Conservation (phyloP, 257 asterid species). For the Jaltomata sinuosa region DNA sequence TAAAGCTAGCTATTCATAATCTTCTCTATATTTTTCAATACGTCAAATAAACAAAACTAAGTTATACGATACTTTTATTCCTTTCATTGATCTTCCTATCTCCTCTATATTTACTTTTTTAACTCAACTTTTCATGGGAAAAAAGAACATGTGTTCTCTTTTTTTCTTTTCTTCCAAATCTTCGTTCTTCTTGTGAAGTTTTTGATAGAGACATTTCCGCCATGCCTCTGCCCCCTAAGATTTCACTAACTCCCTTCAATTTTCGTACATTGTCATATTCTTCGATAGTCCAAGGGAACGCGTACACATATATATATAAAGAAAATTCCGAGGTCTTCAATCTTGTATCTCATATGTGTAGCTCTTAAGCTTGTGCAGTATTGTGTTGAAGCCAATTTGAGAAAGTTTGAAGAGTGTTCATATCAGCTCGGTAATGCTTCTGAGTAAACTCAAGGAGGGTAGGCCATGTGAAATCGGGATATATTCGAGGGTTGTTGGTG, state of each 20-base stretch:
- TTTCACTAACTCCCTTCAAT: neutral
- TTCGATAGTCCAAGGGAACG: neutral
- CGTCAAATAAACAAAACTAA: neutral
- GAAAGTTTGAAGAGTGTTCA: conserved; percentile 70
- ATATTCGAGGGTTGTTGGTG: conserved; percentile 49
- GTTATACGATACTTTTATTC: neutral
- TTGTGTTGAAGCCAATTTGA: conserved; percentile 42
- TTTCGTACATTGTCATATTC: neutral
- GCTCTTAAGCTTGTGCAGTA: neutral
- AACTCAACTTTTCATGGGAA: neutral
- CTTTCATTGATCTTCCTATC: neutral
- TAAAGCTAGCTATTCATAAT: neutral
- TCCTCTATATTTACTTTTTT: neutral
- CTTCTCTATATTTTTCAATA: neutral
- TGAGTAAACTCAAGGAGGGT: conserved; percentile 70
- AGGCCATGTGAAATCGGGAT: conserved; percentile 82
- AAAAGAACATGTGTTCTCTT: neutral
- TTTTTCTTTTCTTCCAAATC: neutral
- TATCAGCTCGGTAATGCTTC: conserved; percentile 87
- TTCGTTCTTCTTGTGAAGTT: neutral
- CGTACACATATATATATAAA: neutral
- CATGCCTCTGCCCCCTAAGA: neutral
- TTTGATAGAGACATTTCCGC: neutral
- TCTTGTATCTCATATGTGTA: neutral
- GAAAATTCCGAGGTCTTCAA: neutral